Base-by-base conservation (phyloP, 75 land plant genomes). In the Cryptomeria japonica region DNA sequence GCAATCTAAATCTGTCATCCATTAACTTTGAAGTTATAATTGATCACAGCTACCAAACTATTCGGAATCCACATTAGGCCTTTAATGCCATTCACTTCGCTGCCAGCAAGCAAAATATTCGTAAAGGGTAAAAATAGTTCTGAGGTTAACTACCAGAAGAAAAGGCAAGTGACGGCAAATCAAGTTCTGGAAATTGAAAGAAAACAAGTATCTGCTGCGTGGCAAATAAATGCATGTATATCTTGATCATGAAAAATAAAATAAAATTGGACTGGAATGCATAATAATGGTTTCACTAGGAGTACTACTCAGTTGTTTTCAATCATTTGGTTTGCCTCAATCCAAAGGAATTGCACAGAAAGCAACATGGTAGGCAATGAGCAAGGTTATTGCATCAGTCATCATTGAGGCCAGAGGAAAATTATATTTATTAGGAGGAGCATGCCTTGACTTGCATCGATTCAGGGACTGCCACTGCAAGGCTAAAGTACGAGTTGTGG, bases 311-410 rank as follows among this genome's bases (percentile, higher is more conserved):
- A 13, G 28, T 11, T 46, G 31, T 41, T n/a, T 82, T 46, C 84
- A 82, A 82, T 82, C 28, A 82, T 82, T 82, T 46, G 34, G 84
- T 46, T 13, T n/a, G 49, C 84, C 84, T n/a, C 32, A 46, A 82
- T 46, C 31, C 34, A 46, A n/a, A 44, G 28, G 70, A 64, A 41
- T 82, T 82, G 32, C 47, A 44, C 46, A n/a, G 44, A 46, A 82
- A 44, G 84, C 51, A 46, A 82, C 49, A 38, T 41, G 42, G 42
- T 41, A 16, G n/a, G 16, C 3, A 82, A 13, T 10, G 46, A 28
- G 51, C 32, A 19, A 44, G 28, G 9, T 25, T 82, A 46, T 13
- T 82, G 84, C 41, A 42, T n/a, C 32, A 44, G 32, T 19, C 41
- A 82, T 82, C 84, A 82, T 82, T 82, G 42, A 18, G 42, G 47